These are phyloP conservation scores for Gryganskiella cystojenkinii DNA, from an alignment of 192 early-diverging fungal genomes.

Conservation along the genomic window DNA sequence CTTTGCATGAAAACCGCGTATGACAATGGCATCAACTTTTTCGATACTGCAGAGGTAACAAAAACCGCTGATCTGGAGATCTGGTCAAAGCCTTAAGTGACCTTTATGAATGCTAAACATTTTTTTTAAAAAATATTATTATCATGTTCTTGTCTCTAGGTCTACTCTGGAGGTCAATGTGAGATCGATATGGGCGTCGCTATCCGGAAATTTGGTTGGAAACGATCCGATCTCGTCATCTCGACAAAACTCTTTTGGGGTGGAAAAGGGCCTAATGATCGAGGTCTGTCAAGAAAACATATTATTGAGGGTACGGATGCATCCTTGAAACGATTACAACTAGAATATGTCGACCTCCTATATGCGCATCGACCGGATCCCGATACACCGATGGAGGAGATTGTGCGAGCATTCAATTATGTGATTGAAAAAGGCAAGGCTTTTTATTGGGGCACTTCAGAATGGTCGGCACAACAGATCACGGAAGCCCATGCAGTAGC, in stretches of 20 bases:
- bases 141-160: conserved; percentile 3
- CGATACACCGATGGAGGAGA: conserved; percentile 81
- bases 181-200: conserved; percentile 81
- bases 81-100: neutral
- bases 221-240: conserved; percentile 75
- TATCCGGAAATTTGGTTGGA: conserved; percentile 74
- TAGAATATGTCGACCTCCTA: conserved; percentile 79
- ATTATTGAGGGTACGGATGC: conserved; percentile 81
- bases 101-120: neutral
- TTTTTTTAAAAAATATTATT: neutral
- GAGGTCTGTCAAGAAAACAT: conserved; percentile 85
- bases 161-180: conserved; percentile 66
- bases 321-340: conserved; percentile 72
- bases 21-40: conserved; percentile 80
- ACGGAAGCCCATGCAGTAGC: conserved; percentile 77
- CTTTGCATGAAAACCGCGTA: conserved; percentile 72
- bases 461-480: conserved; percentile 82
- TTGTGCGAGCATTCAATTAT: conserved; percentile 83
- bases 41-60: conserved; percentile 68
- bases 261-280: conserved; percentile 77
- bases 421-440: conserved; percentile 81
- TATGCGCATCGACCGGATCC: conserved; percentile 83
- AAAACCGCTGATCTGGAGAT: neutral
- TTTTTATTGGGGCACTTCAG: conserved; percentile 85
- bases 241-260: conserved; percentile 84